phyloP scores from a whole-genome alignment of 140 eudicot genomes.

The Flaveria floridana region DNA sequence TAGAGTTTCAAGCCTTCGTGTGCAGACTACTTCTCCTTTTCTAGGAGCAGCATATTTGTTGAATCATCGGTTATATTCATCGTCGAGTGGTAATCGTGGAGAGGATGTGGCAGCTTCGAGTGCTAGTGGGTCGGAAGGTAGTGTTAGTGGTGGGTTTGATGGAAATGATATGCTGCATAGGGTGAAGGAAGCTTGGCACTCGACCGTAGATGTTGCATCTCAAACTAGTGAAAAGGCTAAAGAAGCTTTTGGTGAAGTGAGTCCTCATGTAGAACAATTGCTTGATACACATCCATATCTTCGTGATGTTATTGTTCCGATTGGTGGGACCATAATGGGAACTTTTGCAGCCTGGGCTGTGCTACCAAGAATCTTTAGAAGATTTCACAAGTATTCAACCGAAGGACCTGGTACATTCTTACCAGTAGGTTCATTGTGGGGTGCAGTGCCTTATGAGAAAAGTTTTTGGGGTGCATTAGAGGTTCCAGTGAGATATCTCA shows the following conservation, averaged over 20 bases:
- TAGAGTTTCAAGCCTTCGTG: conserved; percentile 18
- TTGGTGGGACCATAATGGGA: conserved; percentile 67
- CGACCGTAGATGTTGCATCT: conserved; percentile 52
- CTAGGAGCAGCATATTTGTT: conserved; percentile 39
- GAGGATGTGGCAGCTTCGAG: conserved; percentile 41
- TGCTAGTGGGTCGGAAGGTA: conserved; percentile 36
- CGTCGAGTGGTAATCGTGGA: conserved; percentile 41
- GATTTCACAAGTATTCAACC: conserved; percentile 68
- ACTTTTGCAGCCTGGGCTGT: conserved; percentile 75
- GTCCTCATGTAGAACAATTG: conserved; percentile 66
- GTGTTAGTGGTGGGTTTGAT: conserved; percentile 44
- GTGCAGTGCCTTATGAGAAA: conserved; percentile 79
- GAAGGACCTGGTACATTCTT: conserved; percentile 69
- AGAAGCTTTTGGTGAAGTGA: conserved; percentile 55
- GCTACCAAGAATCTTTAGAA: conserved; percentile 70
- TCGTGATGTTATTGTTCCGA: conserved; percentile 82
- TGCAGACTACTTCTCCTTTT: conserved; percentile 30
- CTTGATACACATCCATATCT: conserved; percentile 80
- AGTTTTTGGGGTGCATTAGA: conserved; percentile 96
- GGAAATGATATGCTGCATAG: conserved; percentile 65
- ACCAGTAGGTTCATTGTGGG: conserved; percentile 61
- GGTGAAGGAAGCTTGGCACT: conserved; percentile 70
- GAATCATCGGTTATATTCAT: conserved; percentile 47
- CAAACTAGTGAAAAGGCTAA: conserved; percentile 68
- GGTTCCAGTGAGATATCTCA: conserved; percentile 68